Base-by-base conservation (phyloP, 2,329 filamentous ascomycete species). In the Ceratocystis alfenasii region DNA sequence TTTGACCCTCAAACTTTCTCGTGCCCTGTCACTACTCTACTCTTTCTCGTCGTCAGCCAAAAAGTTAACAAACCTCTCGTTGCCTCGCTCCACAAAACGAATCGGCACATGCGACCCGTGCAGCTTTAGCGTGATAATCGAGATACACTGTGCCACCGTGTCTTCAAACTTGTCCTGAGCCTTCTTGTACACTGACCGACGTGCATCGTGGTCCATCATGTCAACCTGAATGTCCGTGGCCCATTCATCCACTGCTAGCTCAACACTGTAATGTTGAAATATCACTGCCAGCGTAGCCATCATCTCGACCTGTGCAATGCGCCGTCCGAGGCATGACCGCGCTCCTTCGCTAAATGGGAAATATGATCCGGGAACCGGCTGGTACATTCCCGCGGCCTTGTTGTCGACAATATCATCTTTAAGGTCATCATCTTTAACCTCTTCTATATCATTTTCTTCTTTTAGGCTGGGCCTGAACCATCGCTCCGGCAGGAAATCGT, bases 81-180 rank as follows among this genome's bases (percentile, higher is more conserved):
- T 75, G 0, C 88, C 88, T 70, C 86, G 83, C 76, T 77, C 83
- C 8, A 89, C 86, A 69, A 93, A 74, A 69, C 87, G 76, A 50
- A 93, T 76, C 0, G 87, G 86, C 44, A 93, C 83, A 65, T 81
- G 77, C 5, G 77, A 76, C 25, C 74, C 77, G n/a, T 76, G 79
- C 74, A 93, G 78, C 76, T 90, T 88, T 70, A 93, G 76, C 68
- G 89, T 91, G 68, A 93, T 79, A 66, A 89, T 74, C n/a, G 81
- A 82, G 33, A 76, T 79, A 70, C 87, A 84, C 41, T 78, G 75
- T 66, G 74, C 75, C 62, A 90, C 72, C 64, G 81, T 78, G 63
- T 76, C 73, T 67, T 80, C 75, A 33, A 82, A 81, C 71, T 79
- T 78, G 28, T 77, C 74, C 70, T 83, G 81, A 45, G 87, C 87